Percentiles rank a stretch among this genome's conserved stretches.
phyloP scores from a whole-genome alignment of 2,329 filamentous ascomycete genomes.

The Penicillium vulpinum region DNA sequence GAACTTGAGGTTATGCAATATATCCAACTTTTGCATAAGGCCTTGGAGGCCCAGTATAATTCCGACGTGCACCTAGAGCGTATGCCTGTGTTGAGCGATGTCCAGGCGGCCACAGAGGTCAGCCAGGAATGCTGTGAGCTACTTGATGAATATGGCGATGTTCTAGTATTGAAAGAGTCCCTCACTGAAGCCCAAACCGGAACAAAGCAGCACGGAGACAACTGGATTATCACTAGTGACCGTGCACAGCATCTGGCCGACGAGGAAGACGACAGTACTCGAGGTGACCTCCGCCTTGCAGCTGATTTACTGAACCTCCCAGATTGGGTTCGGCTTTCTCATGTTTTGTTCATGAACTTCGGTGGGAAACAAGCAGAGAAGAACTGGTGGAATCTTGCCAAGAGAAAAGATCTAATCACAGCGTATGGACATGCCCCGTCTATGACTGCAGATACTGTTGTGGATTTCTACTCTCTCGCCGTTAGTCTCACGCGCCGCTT shows the following conservation, averaged over 20 bases:
- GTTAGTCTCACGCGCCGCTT: conserved; percentile 69
- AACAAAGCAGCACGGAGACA: conserved; percentile 58
- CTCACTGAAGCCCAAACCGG: conserved; percentile 62
- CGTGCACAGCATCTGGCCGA: conserved; percentile 33
- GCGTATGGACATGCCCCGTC: conserved; percentile 56
- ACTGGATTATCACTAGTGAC: conserved; percentile 63
- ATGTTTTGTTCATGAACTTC: conserved; percentile 73
- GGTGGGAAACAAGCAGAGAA: conserved; percentile 56
- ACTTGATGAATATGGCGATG: conserved; percentile 69
- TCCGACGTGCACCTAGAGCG: conserved; percentile 35
- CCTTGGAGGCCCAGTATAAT: conserved; percentile 44
- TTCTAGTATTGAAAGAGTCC: conserved; percentile 65
- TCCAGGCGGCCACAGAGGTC: conserved; percentile 73
- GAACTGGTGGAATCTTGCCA: conserved; percentile 65
- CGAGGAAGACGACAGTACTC: conserved; percentile 26
- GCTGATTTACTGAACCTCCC: conserved; percentile 59
- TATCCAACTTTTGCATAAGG: conserved; percentile 61
- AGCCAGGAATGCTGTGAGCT: conserved; percentile 63
- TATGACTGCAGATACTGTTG: conserved; percentile 72
- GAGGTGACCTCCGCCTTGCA: conserved; percentile 49
- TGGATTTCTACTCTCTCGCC: conserved; percentile 70
- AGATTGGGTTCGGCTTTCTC: conserved; percentile 65
- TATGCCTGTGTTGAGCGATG: conserved; percentile 53
- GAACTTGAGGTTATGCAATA: conserved; percentile 72
- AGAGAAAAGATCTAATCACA: conserved; percentile 39